Base-by-base conservation (phyloP, 2,329 filamentous ascomycete genomes). In the Penicillium glabrum region DNA sequence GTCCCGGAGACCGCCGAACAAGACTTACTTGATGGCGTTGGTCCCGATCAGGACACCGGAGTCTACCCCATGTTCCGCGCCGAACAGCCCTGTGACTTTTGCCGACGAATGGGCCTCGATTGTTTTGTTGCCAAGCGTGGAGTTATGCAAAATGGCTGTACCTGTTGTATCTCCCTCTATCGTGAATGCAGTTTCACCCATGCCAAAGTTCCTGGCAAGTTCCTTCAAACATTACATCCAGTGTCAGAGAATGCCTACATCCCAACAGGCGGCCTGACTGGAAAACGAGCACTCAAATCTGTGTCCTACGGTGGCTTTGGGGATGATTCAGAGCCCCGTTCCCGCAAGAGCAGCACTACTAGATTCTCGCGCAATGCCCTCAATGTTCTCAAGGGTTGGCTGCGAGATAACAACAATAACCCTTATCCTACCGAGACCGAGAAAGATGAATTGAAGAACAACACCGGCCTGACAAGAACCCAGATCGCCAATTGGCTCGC, bases 401-500 rank as follows among this genome's bases (percentile, higher is more conserved):
- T 96, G 31, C 84, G 88, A 0, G 87, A 86, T 7, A 91, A 96
- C 70, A 85, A 84, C 67, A 83, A 89, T 51, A 90, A 96, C 66
- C 93, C 92, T 0, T 97, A 96, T 70, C 92, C 93, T 5, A 93
- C 86, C 33, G 91, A 96, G 44, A 87, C 91, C 57, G 90, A 96
- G 70, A 96, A 93, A 69, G 89, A 92, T 63, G 83, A 86, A 60
- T 80, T 97, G 26, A 89, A 91, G 73, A 82, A 84, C 46, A 84
- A 89, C 65, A 96, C 92, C 1, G 91, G 91, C 8, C 80, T 97
- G 41, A 92, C 86, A 71, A 86, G 90, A 67, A 89, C 83, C 14
- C 93, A 97, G 69, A 93, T 96, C 65, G 88, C 88, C 11, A 96
- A 96, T 71, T 96, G 92, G 92, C 85, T 96, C 46, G 92, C 92